These are phyloP conservation scores for Sonneratia caseolaris DNA, from an alignment of 345 rosid genomes.

Conservation along the genomic window DNA sequence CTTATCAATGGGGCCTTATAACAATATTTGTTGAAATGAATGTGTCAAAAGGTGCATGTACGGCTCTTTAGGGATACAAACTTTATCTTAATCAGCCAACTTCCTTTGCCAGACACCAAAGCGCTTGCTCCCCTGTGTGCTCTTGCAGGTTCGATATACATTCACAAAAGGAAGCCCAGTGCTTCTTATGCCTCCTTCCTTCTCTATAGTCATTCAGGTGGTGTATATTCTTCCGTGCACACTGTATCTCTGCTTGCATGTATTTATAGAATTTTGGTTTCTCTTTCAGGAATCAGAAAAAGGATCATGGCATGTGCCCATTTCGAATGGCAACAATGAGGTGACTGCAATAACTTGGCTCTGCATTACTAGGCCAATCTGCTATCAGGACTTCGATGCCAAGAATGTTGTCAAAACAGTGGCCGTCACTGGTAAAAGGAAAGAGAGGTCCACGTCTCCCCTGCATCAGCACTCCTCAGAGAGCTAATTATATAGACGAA, in stretches of 20 bases:
- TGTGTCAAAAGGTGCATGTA: too few relatives aligned
- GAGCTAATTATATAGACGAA: background rate
- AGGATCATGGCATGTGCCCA: slow-evolving; percentile 86
- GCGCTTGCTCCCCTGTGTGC: background rate
- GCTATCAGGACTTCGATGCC: slow-evolving; percentile 9
- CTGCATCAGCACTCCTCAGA: background rate
- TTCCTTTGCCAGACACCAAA: background rate
- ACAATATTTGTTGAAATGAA: too few relatives aligned
- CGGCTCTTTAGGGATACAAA: too few relatives aligned
- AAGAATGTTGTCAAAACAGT: slow-evolving; percentile 6
- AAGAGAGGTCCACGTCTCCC: slow-evolving; percentile 24
- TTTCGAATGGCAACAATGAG: slow-evolving; percentile 18
- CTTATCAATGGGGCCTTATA: too few relatives aligned
- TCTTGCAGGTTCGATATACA: slow-evolving; percentile 53
- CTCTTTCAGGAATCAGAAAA: slow-evolving; percentile 67
- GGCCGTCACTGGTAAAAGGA: slow-evolving; percentile 24
- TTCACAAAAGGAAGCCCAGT: slow-evolving; percentile 52
- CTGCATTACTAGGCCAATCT: slow-evolving; percentile 38
- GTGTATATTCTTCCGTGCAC: background rate
- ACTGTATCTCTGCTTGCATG: background rate
- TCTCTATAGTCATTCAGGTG: slow-evolving; percentile 70
- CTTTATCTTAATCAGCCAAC: too few relatives aligned
- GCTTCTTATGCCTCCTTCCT: slow-evolving; percentile 61
- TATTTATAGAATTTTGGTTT: background rate
- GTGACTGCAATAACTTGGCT: slow-evolving; percentile 46